phyloP scores from a whole-genome alignment of 2,329 filamentous ascomycete genomes.

The Fusarium agapanthi region DNA sequence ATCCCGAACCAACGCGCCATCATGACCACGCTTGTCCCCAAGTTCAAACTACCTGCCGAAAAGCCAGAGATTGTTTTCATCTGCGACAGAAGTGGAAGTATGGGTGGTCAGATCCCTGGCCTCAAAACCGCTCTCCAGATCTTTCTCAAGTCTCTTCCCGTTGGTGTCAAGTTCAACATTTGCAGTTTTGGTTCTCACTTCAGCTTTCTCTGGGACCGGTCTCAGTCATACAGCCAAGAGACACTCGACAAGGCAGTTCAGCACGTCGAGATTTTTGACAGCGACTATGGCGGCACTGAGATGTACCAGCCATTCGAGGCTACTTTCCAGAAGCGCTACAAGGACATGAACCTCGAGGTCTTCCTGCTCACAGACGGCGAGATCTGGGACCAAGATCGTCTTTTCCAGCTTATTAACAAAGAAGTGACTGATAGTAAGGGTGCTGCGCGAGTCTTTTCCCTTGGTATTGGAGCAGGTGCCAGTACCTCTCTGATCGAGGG shows the following conservation, averaged over 20 bases:
- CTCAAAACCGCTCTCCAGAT: constrained; percentile 65
- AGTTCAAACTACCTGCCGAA: constrained; percentile 67
- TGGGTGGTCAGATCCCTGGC: constrained; percentile 63
- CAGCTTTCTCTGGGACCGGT: constrained; percentile 58
- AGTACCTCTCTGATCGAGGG: constrained; percentile 65
- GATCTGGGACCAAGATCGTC: constrained; percentile 56
- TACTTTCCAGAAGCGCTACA: constrained; percentile 53
- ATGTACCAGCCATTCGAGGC: constrained; percentile 57
- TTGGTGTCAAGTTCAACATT: constrained; percentile 74
- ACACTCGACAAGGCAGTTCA: constrained; percentile 54
- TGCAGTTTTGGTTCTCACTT: constrained; percentile 68
- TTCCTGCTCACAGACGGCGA: constrained; percentile 67
- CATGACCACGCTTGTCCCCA: constrained; percentile 76
- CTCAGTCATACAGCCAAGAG: constrained; percentile 55
- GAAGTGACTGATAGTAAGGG: constrained; percentile 52
- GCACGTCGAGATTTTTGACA: constrained; percentile 53
- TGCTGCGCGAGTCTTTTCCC: constrained; percentile 60
- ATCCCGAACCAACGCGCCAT: constrained; percentile 70
- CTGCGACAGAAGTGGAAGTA: constrained; percentile 76
- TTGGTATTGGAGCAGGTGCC: constrained; percentile 62
- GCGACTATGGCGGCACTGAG: constrained; percentile 63
- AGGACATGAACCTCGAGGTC: constrained; percentile 60
- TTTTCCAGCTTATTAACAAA: constrained; percentile 57
- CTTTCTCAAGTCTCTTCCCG: constrained; percentile 72
- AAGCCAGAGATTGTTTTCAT: constrained; percentile 74